These are phyloP conservation scores for Thraustochytrium striatum DNA, from an alignment of 352 stramenopile genomes.

Conservation along the genomic window DNA sequence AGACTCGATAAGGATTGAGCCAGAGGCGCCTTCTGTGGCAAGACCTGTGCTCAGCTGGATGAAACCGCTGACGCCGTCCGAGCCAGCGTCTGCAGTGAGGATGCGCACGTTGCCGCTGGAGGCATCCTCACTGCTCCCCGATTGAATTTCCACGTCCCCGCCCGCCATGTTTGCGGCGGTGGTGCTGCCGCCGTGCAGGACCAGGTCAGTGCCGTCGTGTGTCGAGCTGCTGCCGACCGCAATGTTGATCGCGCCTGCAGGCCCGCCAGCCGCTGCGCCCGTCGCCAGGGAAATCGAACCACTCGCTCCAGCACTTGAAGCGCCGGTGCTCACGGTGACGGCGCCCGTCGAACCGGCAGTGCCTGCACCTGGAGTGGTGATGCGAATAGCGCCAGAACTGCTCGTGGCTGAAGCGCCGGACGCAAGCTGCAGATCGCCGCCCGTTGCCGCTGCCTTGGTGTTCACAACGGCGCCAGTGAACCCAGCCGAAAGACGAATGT, in stretches of 20 bases:
- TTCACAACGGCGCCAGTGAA: too few relatives aligned
- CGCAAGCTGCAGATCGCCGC: conserved; percentile 62
- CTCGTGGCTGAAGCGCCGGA: conserved; percentile 15
- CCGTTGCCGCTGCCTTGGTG: conserved; percentile 61
- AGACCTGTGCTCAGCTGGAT: conserved; percentile 16
- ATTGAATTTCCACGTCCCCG: not conserved
- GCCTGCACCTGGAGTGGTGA: conserved; percentile 28
- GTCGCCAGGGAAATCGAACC: conserved; percentile 59
- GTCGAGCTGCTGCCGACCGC: conserved; percentile 52
- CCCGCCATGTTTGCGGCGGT: conserved; percentile 23
- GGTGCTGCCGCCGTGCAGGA: conserved; percentile 55
- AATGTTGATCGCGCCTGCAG: conserved; percentile 59
- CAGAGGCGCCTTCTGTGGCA: not conserved
- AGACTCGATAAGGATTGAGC: not conserved
- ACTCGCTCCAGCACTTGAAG: conserved; percentile 52
- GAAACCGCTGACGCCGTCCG: conserved; percentile 6
- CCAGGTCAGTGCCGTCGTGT: conserved; percentile 54
- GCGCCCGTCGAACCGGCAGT: conserved; percentile 49
- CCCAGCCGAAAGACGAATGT: too few relatives aligned
- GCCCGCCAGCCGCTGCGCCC: conserved; percentile 55
- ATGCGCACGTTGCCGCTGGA: conserved; percentile 59
- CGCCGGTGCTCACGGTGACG: conserved; percentile 59
- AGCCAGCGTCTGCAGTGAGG: conserved; percentile 55
- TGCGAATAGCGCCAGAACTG: conserved; percentile 29
- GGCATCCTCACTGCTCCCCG: conserved; percentile 45